phyloP scores from a whole-genome alignment of 176 grass and related monocot genomes.

The Microstegium vimineum region DNA sequence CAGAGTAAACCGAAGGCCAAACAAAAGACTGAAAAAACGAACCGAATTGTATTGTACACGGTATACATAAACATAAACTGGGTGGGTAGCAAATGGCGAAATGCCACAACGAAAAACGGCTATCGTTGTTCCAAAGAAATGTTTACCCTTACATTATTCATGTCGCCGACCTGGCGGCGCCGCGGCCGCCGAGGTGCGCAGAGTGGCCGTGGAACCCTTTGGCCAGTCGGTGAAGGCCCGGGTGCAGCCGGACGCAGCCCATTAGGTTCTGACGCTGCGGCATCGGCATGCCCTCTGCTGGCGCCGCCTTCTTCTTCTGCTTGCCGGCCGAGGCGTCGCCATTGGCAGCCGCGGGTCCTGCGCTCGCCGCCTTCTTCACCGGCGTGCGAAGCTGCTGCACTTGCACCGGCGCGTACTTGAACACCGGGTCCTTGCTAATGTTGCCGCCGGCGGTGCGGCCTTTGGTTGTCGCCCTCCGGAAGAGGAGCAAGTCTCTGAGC shows the following conservation, averaged over 20 bases:
- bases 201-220: slow-evolving; percentile 42
- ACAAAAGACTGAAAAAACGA: background rate
- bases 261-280: slow-evolving; percentile 35
- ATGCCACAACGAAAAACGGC: background rate
- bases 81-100: background rate
- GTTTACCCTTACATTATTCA: slow-evolving; percentile 30
- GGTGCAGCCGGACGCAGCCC: slow-evolving; percentile 61
- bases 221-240: slow-evolving; percentile 49
- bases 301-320: slow-evolving; percentile 33
- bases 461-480: slow-evolving; percentile 61
- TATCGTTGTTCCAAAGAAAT: background rate
- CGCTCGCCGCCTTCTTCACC: slow-evolving; percentile 13
- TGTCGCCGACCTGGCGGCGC: slow-evolving; percentile 1
- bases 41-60: slow-evolving; percentile 28
- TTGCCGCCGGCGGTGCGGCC: slow-evolving; percentile 9
- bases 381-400: slow-evolving; percentile 24
- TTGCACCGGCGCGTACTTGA: slow-evolving; percentile 51
- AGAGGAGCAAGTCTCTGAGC: slow-evolving; percentile 80
- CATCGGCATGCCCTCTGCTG: background rate
- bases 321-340: slow-evolving; percentile 23
- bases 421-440: slow-evolving; percentile 55
- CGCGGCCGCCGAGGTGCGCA: slow-evolving; percentile 41
- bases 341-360: background rate
- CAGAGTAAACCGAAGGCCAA: background rate
- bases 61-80: too few relatives aligned